phyloP scores from a whole-genome alignment of 1,284 basidiomycete genomes.

The Afroboletus lepidellus region DNA sequence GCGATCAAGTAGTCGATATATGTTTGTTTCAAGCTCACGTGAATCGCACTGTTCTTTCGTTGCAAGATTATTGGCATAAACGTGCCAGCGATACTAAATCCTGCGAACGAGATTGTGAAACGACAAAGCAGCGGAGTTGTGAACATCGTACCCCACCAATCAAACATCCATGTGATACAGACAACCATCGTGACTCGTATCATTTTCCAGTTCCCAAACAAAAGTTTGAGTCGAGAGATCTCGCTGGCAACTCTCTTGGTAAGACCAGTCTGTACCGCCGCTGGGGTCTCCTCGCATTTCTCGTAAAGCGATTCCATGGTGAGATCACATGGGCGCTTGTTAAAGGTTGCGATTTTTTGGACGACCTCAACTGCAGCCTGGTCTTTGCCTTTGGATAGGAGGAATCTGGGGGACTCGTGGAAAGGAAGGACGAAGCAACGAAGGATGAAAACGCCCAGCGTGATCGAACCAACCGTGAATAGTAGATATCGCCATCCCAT shows the following conservation, averaged over 20 bases:
- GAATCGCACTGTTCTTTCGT: slow-evolving; percentile 14
- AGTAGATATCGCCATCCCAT: not conserved
- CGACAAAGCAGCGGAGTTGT: not conserved
- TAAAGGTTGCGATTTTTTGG: slow-evolving; percentile 58
- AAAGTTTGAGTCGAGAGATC: slow-evolving; percentile 10
- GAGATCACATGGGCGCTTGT: slow-evolving; percentile 43
- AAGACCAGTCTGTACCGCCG: not conserved
- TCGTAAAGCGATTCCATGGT: slow-evolving; percentile 35
- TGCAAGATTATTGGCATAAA: slow-evolving; percentile 19
- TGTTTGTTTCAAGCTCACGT: not conserved
- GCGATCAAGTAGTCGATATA: slow-evolving; percentile 1
- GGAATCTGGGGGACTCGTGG: slow-evolving; percentile 61
- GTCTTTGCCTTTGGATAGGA: slow-evolving; percentile 62
- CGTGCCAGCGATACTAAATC: slow-evolving; percentile 1
- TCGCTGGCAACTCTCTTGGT: slow-evolving; percentile 7
- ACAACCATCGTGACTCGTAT: slow-evolving; percentile 13
- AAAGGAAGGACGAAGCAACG: slow-evolving; percentile 63
- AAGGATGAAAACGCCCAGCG: slow-evolving; percentile 51
- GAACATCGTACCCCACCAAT: slow-evolving; percentile 12
- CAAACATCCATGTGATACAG: slow-evolving; percentile 18
- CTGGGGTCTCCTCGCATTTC: slow-evolving; percentile 2
- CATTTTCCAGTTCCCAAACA: slow-evolving; percentile 16
- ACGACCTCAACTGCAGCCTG: slow-evolving; percentile 61
- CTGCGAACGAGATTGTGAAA: not conserved
- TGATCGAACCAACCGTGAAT: slow-evolving; percentile 33